phyloP scores from a whole-genome alignment of 2,329 filamentous ascomycete genomes.

The Nemania sp. region DNA sequence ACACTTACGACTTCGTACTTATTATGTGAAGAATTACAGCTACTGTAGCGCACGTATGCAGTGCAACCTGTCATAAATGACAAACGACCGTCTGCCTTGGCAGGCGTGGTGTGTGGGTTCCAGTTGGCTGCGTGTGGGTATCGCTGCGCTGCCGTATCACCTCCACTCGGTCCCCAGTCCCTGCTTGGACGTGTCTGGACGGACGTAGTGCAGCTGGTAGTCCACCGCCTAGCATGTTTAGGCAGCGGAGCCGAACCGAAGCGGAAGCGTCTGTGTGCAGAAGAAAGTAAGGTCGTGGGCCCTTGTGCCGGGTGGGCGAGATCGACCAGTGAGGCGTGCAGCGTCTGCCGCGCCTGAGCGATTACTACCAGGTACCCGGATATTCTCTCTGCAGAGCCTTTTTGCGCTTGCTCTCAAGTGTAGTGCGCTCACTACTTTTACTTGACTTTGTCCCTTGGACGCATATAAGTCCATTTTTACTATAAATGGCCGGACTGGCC shows the following conservation, averaged over 20 bases:
- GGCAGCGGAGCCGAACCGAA: constrained; percentile 20
- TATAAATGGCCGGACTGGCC: not conserved
- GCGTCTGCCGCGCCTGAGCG: constrained; percentile 20
- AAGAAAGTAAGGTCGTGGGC: not conserved
- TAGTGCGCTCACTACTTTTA: too few relatives aligned
- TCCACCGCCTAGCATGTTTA: not conserved
- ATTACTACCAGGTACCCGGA: constrained; percentile 23
- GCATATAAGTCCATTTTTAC: too few relatives aligned
- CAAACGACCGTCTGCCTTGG: not conserved
- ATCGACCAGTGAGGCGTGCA: constrained; percentile 21
- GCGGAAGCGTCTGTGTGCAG: constrained; percentile 8
- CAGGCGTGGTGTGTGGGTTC: not conserved
- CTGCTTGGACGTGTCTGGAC: too few relatives aligned
- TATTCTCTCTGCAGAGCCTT: constrained; percentile 1
- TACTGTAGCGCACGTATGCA: not conserved
- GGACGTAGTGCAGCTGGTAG: not conserved
- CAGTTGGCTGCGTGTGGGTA: not conserved
- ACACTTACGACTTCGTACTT: too few relatives aligned
- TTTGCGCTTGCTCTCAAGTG: too few relatives aligned
- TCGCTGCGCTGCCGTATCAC: not conserved
- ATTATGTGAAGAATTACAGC: too few relatives aligned
- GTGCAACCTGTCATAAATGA: not conserved
- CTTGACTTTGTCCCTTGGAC: too few relatives aligned
- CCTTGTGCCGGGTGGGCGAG: not conserved
- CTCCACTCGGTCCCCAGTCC: too few relatives aligned